Conservation (phyloP, 2,329 filamentous ascomycete genomes). For the Penicillium hesseltinei region DNA sequence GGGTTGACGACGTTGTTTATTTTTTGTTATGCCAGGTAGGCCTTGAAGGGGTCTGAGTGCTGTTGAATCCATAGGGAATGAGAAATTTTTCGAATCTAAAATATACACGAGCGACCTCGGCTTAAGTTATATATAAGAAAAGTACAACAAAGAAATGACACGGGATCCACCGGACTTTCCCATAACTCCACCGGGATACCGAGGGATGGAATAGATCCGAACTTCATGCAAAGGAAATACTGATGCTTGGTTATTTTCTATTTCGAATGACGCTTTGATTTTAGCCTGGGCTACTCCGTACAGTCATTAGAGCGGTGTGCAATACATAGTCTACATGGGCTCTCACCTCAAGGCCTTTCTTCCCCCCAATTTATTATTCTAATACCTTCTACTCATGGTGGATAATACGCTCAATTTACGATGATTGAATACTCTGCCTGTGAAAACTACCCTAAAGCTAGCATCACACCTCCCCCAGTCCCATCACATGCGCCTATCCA, state of each 20-base stretch:
- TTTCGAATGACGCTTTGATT: background rate
- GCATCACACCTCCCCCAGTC: background rate
- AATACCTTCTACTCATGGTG: background rate
- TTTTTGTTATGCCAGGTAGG: constrained; percentile 1
- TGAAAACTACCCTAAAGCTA: background rate
- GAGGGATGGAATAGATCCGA: background rate
- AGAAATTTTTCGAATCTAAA: background rate
- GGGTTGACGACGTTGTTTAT: constrained; percentile 3
- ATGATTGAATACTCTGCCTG: background rate
- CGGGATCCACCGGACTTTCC: background rate
- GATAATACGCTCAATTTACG: background rate
- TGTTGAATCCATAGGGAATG: background rate
- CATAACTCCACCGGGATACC: background rate
- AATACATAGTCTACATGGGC: background rate
- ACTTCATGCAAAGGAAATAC: background rate
- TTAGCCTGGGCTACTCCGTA: background rate
- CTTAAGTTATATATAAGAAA: background rate
- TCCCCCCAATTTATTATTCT: background rate
- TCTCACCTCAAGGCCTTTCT: background rate
- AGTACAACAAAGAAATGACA: background rate
- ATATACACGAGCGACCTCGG: background rate
- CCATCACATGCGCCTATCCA: background rate
- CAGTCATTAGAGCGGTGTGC: background rate
- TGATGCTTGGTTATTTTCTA: background rate
- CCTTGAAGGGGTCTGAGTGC: background rate